Percentiles rank a stretch among this genome's conserved stretches.
Conservation (phyloP, 768 basidiomycete genomes). For the Amanita fuliginea region DNA sequence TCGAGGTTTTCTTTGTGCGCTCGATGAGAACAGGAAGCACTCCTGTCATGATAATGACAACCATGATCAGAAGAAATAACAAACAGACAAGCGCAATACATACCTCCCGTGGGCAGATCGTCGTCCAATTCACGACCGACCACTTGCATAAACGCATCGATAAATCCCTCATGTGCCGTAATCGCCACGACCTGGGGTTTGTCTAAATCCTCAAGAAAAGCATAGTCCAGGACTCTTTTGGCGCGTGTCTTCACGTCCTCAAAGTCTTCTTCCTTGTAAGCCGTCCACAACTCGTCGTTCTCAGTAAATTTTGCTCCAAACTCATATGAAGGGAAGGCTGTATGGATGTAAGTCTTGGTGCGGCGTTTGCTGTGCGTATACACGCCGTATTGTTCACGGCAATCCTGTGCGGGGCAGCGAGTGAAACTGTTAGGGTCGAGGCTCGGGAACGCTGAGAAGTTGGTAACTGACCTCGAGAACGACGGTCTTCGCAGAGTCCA, state of each 20-base stretch:
- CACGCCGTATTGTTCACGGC: conserved; percentile 53
- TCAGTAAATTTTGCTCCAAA: conserved; percentile 55
- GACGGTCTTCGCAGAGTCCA: conserved; percentile 20
- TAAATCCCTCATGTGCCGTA: conserved; percentile 56
- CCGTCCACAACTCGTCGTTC: conserved; percentile 51
- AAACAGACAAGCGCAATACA: conserved; percentile 10
- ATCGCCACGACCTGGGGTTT: conserved; percentile 45
- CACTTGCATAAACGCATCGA: conserved; percentile 40
- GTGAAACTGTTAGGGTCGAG: no score
- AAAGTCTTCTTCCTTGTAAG: conserved; percentile 41
- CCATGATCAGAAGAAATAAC: not conserved
- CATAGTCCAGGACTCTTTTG: conserved; percentile 35
- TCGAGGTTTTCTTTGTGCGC: no score
- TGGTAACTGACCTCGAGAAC: conserved; percentile 42
- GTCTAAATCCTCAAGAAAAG: conserved; percentile 37
- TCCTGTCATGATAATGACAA: conserved; percentile 8
- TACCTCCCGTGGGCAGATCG: conserved; percentile 53
- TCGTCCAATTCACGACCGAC: conserved; percentile 24
- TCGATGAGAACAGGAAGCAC: conserved; percentile 16
- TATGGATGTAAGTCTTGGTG: conserved; percentile 33
- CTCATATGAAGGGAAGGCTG: conserved; percentile 38
- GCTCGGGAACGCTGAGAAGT: no score
- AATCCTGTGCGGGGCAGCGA: conserved; percentile 29
- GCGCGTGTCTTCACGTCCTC: conserved; percentile 39
- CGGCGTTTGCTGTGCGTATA: conserved; percentile 65